Base-by-base conservation (phyloP, 2,329 filamentous ascomycete species). In the Cercospora citrullina region DNA sequence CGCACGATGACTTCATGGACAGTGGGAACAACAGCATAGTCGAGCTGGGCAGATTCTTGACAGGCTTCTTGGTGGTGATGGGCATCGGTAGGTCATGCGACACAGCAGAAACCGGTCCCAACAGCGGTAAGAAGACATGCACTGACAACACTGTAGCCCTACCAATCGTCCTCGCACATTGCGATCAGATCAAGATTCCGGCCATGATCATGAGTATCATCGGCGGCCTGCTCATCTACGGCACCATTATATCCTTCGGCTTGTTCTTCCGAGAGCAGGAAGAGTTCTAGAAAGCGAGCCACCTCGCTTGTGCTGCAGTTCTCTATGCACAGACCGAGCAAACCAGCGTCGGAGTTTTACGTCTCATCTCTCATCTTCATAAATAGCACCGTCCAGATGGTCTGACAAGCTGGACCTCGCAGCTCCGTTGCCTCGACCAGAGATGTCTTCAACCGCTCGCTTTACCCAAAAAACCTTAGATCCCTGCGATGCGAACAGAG, bases 191-290 rank as follows among this genome's bases (percentile, higher is more conserved):
- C 77, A 84, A 89, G 70, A 81, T 91, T 67, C 89, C 92, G 63
- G 95, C 95, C 60, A 96, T 97, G 89, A 84, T 93, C 78, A 99
- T 99, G 95, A 96, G 92, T 63, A 91, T 99, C 75, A 82, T 94
- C 63, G 95, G 95, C 30, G 95, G 95, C 63, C 84, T 97, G 68
- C 83, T 99, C 78, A 99, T 99, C 79, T 99, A 99, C 82, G 92
- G 93, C 66, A 99, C 95, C 60, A 97, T 99, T 79, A 96, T 99
- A 82, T 95, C 91, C 83, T 99, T 99, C 81, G 90, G 91, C 73
- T 91, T 97, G 89, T 99, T 98, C 84, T 99, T 99, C 85, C 91
- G 94, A 79, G 94, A 98, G 81, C 93, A 98, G 79, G 91, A 96
- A 78, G 95, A 98, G 75, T 99, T 98, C 80, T 98, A 64, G 62